Evolutionary conservation across 495 filamentous ascomycete genomes (phyloP), one percentile per base, ranked within the genome.

Genomic region (Astrothelium subdiscretum): DNA sequence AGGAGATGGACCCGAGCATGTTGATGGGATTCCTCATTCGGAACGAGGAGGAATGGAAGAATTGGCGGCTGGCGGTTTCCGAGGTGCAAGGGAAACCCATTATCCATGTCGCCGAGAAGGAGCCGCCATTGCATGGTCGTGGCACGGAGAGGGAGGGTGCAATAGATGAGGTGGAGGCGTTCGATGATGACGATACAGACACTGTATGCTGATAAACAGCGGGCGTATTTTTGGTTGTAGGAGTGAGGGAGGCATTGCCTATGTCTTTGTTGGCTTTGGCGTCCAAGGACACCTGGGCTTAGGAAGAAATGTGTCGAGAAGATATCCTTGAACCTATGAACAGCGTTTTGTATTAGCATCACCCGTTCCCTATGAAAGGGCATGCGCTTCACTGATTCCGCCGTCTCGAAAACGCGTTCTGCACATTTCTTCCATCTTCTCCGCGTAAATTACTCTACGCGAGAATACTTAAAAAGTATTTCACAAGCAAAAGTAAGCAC

Each of bases 1-100:
- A 84, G 62, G 94, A 97, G 62, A 92, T 97, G 91, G 95, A 99
- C 68, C 95, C 95, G 8, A 96, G 92, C 72, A 99, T 99, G 95
- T 77, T 99, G 31, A 88, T 99, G 60, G 95, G 88, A n/a, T 97
- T 99, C 67, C 76, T 99, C 4, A 91, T 99, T 62, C 80, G 79
- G 32, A 80, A 90, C 65, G 85, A 90, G 65, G 80, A 83, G 27
- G 95, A 97, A 63, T 99, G 95, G 89, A 75, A 77, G 32, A 80
- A 83, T 64, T 97, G 91, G 91, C 84, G 88, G 66, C 74, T 77
- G 58, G 81, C 80, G 18, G 79, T 96, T 10, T 78, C 79, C 63
- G 78, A 85, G 42, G 81, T 85, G 11, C 79, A 85, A 27, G 59
- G 48, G 24, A 96, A 96, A 70, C 80, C 84, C 18, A 88, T 98